These are phyloP conservation scores for Bruguiera sexangula DNA, from an alignment of 345 rosid species.

Conservation along the genomic window DNA sequence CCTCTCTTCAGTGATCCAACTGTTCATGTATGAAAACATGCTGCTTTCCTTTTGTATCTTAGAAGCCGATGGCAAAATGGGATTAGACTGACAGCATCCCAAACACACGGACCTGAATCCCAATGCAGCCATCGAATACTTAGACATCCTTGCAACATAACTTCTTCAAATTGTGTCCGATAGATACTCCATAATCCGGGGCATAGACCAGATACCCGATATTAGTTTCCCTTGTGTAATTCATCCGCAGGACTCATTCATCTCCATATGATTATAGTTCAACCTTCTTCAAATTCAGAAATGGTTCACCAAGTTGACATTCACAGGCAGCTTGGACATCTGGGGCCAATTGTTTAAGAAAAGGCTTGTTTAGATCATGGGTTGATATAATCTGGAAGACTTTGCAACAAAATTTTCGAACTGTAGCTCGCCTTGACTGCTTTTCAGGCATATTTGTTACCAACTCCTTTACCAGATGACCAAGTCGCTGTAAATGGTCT, in stretches of 20 bases:
- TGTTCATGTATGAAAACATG: conserved; percentile 3
- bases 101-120: too few relatives aligned
- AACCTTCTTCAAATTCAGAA: conserved; percentile 48
- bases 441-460: conserved; percentile 71
- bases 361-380: conserved; percentile 51
- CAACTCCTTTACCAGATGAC: conserved; percentile 52
- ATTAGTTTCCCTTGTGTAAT: too few relatives aligned
- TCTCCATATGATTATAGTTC: conserved; percentile 3
- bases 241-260: neutral
- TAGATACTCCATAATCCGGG: neutral
- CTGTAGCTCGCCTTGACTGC: conserved; percentile 62
- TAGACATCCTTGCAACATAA: neutral
- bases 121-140: too few relatives aligned
- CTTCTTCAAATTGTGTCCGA: neutral
- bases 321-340: conserved; percentile 66
- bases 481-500: conserved; percentile 44
- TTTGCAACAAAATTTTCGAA: conserved; percentile 62
- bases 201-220: neutral
- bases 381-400: conserved; percentile 54
- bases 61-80: too few relatives aligned
- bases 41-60: neutral
- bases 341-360: conserved; percentile 50
- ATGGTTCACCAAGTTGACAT: conserved; percentile 60
- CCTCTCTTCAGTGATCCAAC: neutral
- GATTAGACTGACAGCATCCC: too few relatives aligned